Evolutionary conservation across 306 rosid genomes (phyloP), one percentile per base, ranked within the genome.

Genomic region (Boehmeria nivea): DNA sequence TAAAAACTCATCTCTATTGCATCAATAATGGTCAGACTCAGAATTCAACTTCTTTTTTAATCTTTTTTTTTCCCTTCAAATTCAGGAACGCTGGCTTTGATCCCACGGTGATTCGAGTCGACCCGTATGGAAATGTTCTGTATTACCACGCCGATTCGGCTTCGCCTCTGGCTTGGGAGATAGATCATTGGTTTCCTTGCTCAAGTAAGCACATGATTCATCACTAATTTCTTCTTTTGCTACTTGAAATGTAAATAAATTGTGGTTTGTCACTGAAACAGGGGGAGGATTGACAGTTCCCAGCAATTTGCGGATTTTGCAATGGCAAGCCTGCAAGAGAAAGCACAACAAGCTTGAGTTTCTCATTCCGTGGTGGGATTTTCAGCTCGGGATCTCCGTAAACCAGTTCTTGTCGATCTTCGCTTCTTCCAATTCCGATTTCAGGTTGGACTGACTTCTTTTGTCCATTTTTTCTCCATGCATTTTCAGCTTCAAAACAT

Each of bases 331-430:
- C 44, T 75, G 80, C 78, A 73, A 83, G 67, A 85, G 78, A 65
- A 93, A 83, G 77, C 79, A 88, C 51, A 80, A 83, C 64, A 83
- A 85, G 73, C 81, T 93, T 25, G 96, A 93, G 67, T 73, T 85
- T 84, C 75, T 93, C 43, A 80, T 93, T 58, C 99, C 99, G 11
- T 87, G 99, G 99, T 93, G 99, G 99, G 99, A 93, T 73, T 79
- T 83, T 39, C 96, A 87, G 73, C 71, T 87, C 78, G 99, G 96
- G 0, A 71, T 88, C 65, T 85, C 99, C 43, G 99, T 93, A 4
- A 85, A 85, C 71, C 96, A 88, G 66, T 93, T 93, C 57, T 60
- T 93, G 36, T 87, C 95, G n/a, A 66, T 81, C 60, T 93, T 93
- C 57, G 90, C 96, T 60, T 81, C 96, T 51, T 77, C 95, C 54